Base-by-base conservation (phyloP, 2,329 filamentous ascomycete genomes). In the Cyclaneusma minus region DNA sequence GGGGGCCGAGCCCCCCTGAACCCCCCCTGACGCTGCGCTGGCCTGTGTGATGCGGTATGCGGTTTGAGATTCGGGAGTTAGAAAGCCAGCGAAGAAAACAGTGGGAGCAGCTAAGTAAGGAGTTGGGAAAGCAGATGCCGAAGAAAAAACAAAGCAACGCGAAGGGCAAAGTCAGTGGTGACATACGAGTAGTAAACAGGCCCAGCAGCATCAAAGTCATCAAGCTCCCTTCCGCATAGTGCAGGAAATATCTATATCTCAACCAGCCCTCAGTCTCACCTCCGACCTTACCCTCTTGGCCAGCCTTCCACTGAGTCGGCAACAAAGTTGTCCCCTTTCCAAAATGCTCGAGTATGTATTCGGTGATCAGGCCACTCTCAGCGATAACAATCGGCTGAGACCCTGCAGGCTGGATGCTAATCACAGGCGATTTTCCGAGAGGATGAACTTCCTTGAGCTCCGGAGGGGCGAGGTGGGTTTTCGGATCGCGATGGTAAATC, bases 161-260 rank as follows among this genome's bases (percentile, higher is more conserved):
- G n/a, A 13, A n/a, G 10, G 13, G 16, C 12, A 17, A 21, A 17
- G 20, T 8, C n/a, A n/a, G n/a, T n/a, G n/a, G n/a, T 2, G 17
- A 52, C 57, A 31, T 45, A 64, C 61, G 48, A 4, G 43, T 43
- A 8, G 78, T 55, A 14, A 92, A 52, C 10, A 89, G 45, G 9
- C 60, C 54, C 34, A 81, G 51, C 1, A 85, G 51, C 35, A 89
- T 48, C 24, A 71, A 56, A 1, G 70, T 65, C 75, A 91, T 89
- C 34, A 94, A 53, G 33, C 68, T 81, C 7, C 85, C 87, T 54
- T 94, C 87, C 4, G 69, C 63, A 50, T 85, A 94, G 48, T 93
- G 78, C 61, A 93, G 68, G 38, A 69, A 70, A 46, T 82, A 80
- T 43, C 63, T 58, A 46, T 62, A 70, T 25, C 68, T 57, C 48